A percentile compares a stretch with the other conserved stretches of the same genome.
Conservation (phyloP, 2,329 filamentous ascomycete genomes). For the Ophiostoma ips region DNA sequence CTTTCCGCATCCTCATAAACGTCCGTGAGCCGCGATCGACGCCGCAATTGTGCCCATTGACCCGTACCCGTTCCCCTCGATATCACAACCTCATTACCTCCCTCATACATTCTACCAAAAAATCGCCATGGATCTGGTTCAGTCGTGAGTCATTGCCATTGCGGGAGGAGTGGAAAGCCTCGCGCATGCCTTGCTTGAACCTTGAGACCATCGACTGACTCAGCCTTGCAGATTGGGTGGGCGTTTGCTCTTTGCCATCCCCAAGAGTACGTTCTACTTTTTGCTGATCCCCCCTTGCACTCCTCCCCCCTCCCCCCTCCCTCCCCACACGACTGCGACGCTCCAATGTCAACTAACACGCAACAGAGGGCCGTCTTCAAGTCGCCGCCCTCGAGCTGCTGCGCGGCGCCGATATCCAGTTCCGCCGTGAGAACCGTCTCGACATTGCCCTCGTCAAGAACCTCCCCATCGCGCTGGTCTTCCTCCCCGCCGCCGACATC, state of each 20-base stretch:
- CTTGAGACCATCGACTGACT: not conserved
- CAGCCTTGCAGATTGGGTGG: slow-evolving; percentile 61
- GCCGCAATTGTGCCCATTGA: no score
- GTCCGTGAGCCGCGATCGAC: not conserved
- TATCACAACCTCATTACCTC: not conserved
- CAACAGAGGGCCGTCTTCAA: slow-evolving; percentile 78
- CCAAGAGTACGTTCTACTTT: slow-evolving; percentile 67
- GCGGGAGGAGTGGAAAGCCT: no score
- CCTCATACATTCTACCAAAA: no score
- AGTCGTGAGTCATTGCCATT: slow-evolving; percentile 29
- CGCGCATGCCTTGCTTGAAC: not conserved
- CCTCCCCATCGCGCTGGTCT: slow-evolving; percentile 84
- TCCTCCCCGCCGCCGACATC: slow-evolving; percentile 93
- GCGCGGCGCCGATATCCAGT: slow-evolving; percentile 88
- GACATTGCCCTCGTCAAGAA: slow-evolving; percentile 98
- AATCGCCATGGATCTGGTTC: slow-evolving; percentile 38
- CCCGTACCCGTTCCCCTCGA: not conserved
- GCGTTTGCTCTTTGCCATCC: slow-evolving; percentile 89
- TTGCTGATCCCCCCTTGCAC: not conserved
- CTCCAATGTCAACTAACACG: not conserved
- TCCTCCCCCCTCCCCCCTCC: no score
- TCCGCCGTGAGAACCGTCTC: slow-evolving; percentile 83
- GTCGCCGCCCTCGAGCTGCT: slow-evolving; percentile 80
- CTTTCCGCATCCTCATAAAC: not conserved
- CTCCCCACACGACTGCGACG: slow-evolving; percentile 15